Conservation (phyloP, 306 rosid genomes). For the Vigna hirtella region DNA sequence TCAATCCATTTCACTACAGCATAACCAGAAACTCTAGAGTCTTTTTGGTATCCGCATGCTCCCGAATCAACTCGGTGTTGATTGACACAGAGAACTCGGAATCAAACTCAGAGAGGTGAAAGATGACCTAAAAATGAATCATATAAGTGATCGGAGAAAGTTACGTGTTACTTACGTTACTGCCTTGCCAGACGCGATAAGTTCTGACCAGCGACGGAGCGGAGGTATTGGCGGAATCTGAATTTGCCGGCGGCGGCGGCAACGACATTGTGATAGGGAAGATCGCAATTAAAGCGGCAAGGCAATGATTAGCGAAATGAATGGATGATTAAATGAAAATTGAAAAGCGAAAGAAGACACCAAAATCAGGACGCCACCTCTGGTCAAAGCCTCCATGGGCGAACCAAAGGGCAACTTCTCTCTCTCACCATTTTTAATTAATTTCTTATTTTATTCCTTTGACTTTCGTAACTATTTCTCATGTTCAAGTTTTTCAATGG, state of each 20-base stretch:
- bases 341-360: background rate
- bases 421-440: background rate
- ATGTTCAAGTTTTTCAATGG: background rate
- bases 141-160: background rate
- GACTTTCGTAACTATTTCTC: background rate
- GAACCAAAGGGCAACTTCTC: background rate
- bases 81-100: background rate
- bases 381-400: conserved; percentile 24
- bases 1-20: background rate
- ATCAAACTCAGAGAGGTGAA: background rate
- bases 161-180: conserved; percentile 64
- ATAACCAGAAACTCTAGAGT: background rate
- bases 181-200: conserved; percentile 88
- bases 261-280: conserved; percentile 37
- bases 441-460: background rate
- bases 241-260: conserved; percentile 44
- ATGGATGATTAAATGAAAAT: background rate
- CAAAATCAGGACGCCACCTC: background rate
- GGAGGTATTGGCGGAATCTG: background rate
- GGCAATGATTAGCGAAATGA: background rate
- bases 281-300: background rate
- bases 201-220: conserved; percentile 50
- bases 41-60: background rate
- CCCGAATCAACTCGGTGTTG: background rate
- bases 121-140: background rate